phyloP scores from a whole-genome alignment of 768 basidiomycete species.

The Harrya chromipes region DNA sequence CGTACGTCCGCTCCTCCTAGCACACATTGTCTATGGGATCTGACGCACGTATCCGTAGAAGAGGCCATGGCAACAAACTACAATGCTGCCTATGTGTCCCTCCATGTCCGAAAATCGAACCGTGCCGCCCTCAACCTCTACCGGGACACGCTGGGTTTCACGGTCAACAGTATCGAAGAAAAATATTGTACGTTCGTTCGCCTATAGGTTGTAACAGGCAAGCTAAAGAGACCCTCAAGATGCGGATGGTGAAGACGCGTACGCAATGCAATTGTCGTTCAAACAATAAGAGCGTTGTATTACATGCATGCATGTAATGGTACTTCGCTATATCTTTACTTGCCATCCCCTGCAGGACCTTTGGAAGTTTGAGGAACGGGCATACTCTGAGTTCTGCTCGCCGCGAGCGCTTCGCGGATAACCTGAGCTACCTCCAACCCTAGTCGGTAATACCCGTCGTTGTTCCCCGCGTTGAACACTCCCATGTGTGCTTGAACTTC shows the following conservation, averaged over 20 bases:
- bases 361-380: background rate
- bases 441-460: conserved; percentile 89
- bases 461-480: conserved; percentile 79
- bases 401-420: conserved; percentile 54
- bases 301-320: conserved; percentile 6
- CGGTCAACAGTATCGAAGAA: conserved; percentile 80
- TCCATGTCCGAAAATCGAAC: conserved; percentile 96
- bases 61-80: conserved; percentile 91
- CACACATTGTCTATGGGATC: background rate
- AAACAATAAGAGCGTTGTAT: conserved; percentile 25
- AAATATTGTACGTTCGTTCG: conserved; percentile 74
- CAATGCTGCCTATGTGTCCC: conserved; percentile 75
- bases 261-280: conserved; percentile 79
- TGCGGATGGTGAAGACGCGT: conserved; percentile 94
- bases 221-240: conserved; percentile 45
- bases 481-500: conserved; percentile 85
- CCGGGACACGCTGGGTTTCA: conserved; percentile 86
- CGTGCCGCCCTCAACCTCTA: conserved; percentile 88
- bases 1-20: conserved; percentile 50
- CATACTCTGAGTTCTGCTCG: background rate
- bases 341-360: background rate
- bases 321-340: conserved; percentile 3
- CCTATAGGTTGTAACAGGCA: background rate
- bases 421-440: conserved; percentile 64
- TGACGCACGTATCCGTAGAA: conserved; percentile 45